Evolutionary conservation across 805 yeast species (phyloP), one percentile per base, ranked within the genome.

Genomic region (Isabelozyma gotoi): DNA sequence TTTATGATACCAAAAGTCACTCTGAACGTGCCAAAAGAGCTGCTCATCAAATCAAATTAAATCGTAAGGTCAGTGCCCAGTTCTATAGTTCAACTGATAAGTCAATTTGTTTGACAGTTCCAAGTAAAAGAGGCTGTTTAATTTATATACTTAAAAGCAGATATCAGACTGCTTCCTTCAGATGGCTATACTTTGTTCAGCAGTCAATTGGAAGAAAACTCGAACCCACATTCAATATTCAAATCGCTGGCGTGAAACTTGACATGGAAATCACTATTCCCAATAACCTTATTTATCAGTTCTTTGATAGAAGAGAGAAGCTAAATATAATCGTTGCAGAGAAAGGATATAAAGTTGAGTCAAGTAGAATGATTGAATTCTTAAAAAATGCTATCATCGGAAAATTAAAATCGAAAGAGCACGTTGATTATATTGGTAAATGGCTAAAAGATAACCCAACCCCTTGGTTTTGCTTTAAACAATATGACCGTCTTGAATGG

Each of bases 401-500:
- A 1, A 65, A 68, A 31, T 50, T 79, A 27, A 43, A 51, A 2
- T 14, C 35, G 7, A 55, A 43, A 16, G 43, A 32, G 12, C 6
- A 36, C 15, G 27, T 31, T 17, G 27, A 36, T 6, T 35, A 17
- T 16, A 41, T 41, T 21, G 37, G 52, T 11, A 51, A 16, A 33
- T 67, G 50, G 62, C 59, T 38, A 11, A 27, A 40, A 48, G 62
- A 55, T 48, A 64, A 51, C 40, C 12, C 52, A 47, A 27, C 61
- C 58, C 48, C 70, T 58, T 57, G 86, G 85, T 44, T 73, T 76
- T 56, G 83, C 77, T 51, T 82, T 73, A 80, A 81, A 46, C 68
- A 78, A 42, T 87, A 84, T 57, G 96, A 90, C 60, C 67, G 91
- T 36, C 56, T 90, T 6, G 94, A 88, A 51, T 71, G 76, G 76